Evolutionary conservation across 2,329 filamentous ascomycete species (phyloP).

Genomic region (Fusarium sulawesiense): DNA sequence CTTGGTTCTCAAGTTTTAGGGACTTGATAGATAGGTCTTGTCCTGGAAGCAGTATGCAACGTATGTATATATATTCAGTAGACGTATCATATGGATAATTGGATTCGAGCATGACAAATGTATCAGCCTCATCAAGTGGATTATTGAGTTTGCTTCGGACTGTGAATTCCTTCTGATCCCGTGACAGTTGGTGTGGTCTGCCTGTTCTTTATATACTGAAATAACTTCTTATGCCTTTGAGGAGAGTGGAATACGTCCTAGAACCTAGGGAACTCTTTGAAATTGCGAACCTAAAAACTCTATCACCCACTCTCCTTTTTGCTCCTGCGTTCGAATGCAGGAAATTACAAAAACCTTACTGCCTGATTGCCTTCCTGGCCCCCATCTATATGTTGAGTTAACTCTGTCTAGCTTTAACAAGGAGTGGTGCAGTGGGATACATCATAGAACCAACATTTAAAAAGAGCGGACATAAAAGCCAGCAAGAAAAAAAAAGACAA

Average conservation of each 20-base stretch:
- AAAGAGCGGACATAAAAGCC: too few relatives aligned
- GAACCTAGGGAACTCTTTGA: not conserved
- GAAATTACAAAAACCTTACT: too few relatives aligned
- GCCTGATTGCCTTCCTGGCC: not conserved
- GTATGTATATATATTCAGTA: not conserved
- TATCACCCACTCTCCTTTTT: not conserved
- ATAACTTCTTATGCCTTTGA: not conserved
- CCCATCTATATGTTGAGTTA: not conserved
- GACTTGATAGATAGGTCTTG: not conserved
- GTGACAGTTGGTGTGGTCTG: not conserved
- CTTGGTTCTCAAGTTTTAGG: slow-evolving; percentile 12
- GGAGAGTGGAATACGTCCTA: not conserved
- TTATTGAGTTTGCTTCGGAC: not conserved
- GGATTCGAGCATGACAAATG: not conserved
- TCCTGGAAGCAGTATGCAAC: not conserved
- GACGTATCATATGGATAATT: not conserved
- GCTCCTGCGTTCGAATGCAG: too few relatives aligned
- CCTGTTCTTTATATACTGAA: not conserved
- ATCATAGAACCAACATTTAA: not conserved
- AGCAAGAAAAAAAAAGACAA: too few relatives aligned
- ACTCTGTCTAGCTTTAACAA: not conserved
- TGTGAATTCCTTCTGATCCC: not conserved
- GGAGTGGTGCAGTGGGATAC: not conserved
- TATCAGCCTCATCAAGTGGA: not conserved
- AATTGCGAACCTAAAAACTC: not conserved